A percentile compares a stretch with the other conserved stretches of the same genome.
phyloP scores from a whole-genome alignment of 768 basidiomycete species.

The Auriscalpium microsporum region DNA sequence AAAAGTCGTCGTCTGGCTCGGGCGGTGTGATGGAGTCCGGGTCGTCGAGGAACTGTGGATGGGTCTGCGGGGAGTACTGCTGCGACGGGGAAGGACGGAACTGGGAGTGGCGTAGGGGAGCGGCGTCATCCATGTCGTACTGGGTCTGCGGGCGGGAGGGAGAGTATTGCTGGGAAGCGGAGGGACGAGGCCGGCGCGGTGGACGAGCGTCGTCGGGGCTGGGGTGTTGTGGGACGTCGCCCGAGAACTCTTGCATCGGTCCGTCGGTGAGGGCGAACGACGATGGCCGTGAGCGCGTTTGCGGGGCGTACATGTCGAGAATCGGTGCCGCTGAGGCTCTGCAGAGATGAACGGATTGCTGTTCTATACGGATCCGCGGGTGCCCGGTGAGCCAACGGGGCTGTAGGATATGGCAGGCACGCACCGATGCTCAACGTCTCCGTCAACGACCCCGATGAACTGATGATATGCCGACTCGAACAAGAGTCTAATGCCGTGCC shows the following conservation, averaged over 20 bases:
- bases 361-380: no score
- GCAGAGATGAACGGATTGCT: no score
- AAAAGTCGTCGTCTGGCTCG: slow-evolving; percentile 13
- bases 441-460: no score
- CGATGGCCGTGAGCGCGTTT: neutral
- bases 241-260: neutral
- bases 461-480: no score
- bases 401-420: no score
- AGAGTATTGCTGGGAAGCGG: neutral
- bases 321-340: no score
- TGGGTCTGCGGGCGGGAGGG: neutral
- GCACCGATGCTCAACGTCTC: no score
- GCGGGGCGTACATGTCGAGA: neutral
- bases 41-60: slow-evolving; percentile 11
- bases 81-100: slow-evolving; percentile 4
- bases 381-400: no score
- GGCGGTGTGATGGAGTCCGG: slow-evolving; percentile 8
- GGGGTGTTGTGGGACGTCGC: neutral
- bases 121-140: neutral
- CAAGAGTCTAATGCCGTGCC: no score
- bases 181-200: slow-evolving; percentile 7
- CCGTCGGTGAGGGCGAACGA: neutral
- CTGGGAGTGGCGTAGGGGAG: neutral
- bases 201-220: slow-evolving; percentile 1
- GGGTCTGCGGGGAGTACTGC: slow-evolving; percentile 2